A percentile compares a stretch with the other conserved stretches of the same genome.
Conservation (phyloP, 1,139 yeast genomes). For the Scheffersomyces cryptocercus region DNA sequence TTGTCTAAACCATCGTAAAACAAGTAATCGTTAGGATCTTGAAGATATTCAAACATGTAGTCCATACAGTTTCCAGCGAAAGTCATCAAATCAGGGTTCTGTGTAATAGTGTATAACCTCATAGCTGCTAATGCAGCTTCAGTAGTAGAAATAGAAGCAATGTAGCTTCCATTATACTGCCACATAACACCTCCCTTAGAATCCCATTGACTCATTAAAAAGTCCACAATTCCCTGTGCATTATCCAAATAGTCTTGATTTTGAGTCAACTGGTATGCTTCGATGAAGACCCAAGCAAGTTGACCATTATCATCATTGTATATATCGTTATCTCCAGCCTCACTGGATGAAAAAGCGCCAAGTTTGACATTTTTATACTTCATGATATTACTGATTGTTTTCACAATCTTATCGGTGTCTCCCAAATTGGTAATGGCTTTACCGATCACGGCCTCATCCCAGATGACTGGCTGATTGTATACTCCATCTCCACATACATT, state of each 20-base stretch:
- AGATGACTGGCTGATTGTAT: slow-evolving; percentile 6
- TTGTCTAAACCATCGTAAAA: slow-evolving; percentile 13
- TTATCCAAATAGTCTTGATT: slow-evolving; percentile 15
- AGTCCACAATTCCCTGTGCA: slow-evolving; percentile 18
- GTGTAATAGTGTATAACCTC: slow-evolving; percentile 20
- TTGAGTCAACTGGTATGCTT: slow-evolving; percentile 22
- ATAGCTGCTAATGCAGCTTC: slow-evolving; percentile 40
- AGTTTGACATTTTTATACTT: slow-evolving; percentile 9
- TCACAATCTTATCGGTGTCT: slow-evolving; percentile 2
- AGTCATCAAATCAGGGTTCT: slow-evolving; percentile 12
- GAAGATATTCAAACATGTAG: slow-evolving; percentile 10
- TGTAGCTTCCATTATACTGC: slow-evolving; percentile 26
- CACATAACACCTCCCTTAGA: slow-evolving; percentile 33
- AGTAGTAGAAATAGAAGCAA: slow-evolving; percentile 36
- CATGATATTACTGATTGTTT: slow-evolving; percentile 4
- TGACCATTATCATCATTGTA: slow-evolving; percentile 41
- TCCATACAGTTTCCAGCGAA: slow-evolving; percentile 11
- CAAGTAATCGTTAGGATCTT: slow-evolving; percentile 11
- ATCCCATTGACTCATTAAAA: slow-evolving; percentile 18
- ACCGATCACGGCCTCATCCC: slow-evolving; percentile 14
- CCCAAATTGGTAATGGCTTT: slow-evolving; percentile 8
- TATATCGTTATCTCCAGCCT: slow-evolving; percentile 28
- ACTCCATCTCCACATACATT: slow-evolving; percentile 9
- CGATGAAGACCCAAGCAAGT: slow-evolving; percentile 31
- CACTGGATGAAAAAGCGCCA: slow-evolving; percentile 36